Evolutionary conservation across 2,329 filamentous ascomycete genomes (phyloP), one percentile per base, ranked within the genome.

Genomic region (Calonectria naviculata): DNA sequence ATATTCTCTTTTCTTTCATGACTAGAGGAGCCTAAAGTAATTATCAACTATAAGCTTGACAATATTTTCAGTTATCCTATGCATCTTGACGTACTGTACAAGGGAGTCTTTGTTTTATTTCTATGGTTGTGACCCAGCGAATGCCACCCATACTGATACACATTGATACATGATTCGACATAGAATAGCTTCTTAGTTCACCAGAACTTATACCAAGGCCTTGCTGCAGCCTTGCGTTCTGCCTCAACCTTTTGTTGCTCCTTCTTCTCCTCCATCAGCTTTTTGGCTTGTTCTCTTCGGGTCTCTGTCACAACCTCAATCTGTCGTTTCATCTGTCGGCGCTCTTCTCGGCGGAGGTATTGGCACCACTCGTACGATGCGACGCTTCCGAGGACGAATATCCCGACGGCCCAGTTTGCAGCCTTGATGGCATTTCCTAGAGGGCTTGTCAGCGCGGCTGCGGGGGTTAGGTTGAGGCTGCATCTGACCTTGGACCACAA

Each of bases 301-400:
- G 80, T 92, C 89, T 84, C 80, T 52, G 80, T 78, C 52, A 83
- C 83, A 41, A 87, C 90, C 80, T 97, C 94, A 67, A 97, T 93
- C 5, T 94, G 94, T 74, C 95, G 88, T 81, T 93, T 93, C 92
- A 99, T 96, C 73, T 94, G 93, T 72, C 92, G 90, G 77, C 92
- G 90, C 83, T 98, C 96, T 71, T 93, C 88, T 58, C 90, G 87
- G 70, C 95, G 89, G 72, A 90, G 89, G 75, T 92, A 92, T 79
- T 95, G 92, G 84, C 96, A 98, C 79, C 93, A 95, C 83, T 98
- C 94, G 84, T 95, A 97, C 62, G 93, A 92, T 34, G 89, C 88
- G 56, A 93, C 86, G n/a, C 93, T 92, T 8, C 89, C 89, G 24
- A 93, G 80, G 28, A 92, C 87, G 81, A 97, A 97, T 41, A 91